phyloP scores from a whole-genome alignment of 768 basidiomycete species.

The Suillus paluster region DNA sequence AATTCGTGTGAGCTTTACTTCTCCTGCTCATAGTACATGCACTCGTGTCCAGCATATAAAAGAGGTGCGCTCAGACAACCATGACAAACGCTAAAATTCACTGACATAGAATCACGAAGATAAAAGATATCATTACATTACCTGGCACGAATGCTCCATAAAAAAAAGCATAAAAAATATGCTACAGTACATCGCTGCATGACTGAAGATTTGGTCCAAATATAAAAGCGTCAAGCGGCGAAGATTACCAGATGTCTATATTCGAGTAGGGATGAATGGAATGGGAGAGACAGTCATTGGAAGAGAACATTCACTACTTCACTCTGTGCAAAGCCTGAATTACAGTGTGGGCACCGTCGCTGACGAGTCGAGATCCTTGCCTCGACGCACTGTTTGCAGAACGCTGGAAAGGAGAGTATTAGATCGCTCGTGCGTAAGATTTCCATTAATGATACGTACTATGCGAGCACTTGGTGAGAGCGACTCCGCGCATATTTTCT shows the following conservation, averaged over 20 bases:
- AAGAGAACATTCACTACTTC: slow-evolving; percentile 78
- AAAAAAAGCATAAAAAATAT: slow-evolving; percentile 9
- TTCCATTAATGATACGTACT: slow-evolving; percentile 54
- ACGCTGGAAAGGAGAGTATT: slow-evolving; percentile 53
- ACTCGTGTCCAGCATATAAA: too few relatives aligned
- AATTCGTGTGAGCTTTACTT: too few relatives aligned
- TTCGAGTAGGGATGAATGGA: neutral
- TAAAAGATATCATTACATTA: slow-evolving; percentile 6
- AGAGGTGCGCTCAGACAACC: neutral
- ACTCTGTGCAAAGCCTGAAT: slow-evolving; percentile 76
- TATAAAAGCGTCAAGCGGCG: slow-evolving; percentile 1
- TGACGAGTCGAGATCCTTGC: slow-evolving; percentile 87
- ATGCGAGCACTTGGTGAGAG: slow-evolving; percentile 90
- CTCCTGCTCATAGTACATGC: too few relatives aligned
- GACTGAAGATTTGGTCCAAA: slow-evolving; percentile 2
- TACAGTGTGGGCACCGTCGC: slow-evolving; percentile 93
- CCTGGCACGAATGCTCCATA: slow-evolving; percentile 1
- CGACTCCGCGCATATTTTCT: slow-evolving; percentile 73
- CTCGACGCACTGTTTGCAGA: slow-evolving; percentile 85
- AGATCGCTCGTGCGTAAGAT: too few relatives aligned
- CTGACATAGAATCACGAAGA: neutral
- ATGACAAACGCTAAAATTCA: neutral
- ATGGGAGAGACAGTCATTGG: slow-evolving; percentile 39
- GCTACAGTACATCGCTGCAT: slow-evolving; percentile 3
- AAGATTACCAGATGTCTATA: slow-evolving; percentile 6